Conservation (phyloP, 2,329 filamentous ascomycete genomes). For the Stachybotrys chartarum region DNA sequence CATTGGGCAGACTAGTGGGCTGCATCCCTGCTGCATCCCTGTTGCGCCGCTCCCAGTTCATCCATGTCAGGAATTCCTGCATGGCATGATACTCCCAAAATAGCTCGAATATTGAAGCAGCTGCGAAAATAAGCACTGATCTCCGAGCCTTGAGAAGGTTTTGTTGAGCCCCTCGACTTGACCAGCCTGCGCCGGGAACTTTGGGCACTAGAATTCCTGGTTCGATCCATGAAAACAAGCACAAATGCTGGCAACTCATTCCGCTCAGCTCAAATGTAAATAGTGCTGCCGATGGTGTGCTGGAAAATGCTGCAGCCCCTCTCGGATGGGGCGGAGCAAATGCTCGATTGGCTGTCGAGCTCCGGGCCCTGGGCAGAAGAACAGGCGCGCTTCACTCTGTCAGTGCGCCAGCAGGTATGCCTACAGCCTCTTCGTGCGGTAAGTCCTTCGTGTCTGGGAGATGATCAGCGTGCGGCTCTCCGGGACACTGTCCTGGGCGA, state of each 20-base stretch:
- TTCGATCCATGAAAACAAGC: too few relatives aligned
- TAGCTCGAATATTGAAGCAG: neutral
- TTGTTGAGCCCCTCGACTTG: neutral
- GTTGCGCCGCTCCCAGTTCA: neutral
- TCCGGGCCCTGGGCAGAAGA: neutral
- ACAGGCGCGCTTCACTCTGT: neutral
- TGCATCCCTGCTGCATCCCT: too few relatives aligned
- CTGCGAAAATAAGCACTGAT: neutral
- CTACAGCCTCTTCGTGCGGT: neutral
- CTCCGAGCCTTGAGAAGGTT: neutral
- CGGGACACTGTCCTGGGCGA: neutral
- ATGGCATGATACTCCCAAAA: neutral
- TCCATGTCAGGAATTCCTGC: neutral
- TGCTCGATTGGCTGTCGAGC: neutral
- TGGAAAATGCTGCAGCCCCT: neutral
- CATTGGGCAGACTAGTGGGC: too few relatives aligned
- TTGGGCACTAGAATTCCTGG: too few relatives aligned
- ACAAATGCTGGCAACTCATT: neutral
- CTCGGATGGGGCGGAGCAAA: neutral
- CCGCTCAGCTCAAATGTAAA: neutral
- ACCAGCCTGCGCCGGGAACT: too few relatives aligned
- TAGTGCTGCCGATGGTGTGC: neutral
- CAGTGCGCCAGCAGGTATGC: neutral
- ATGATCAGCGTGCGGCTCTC: neutral
- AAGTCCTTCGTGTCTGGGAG: neutral